Base-by-base conservation (phyloP, 2,329 filamentous ascomycete genomes). In the Apiospora koreana region DNA sequence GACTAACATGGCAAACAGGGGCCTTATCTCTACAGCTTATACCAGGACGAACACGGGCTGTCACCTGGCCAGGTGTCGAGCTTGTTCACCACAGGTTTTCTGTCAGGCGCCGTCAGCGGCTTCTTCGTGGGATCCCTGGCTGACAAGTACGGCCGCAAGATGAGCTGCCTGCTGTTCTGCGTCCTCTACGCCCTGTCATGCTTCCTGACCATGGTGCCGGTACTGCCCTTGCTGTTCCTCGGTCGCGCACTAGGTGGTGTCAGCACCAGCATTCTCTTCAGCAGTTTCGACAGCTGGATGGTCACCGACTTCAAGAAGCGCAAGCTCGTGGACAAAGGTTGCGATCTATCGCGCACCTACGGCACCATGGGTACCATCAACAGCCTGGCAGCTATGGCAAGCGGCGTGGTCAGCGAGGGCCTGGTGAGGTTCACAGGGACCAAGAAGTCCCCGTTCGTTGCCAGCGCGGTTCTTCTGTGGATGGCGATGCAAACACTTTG, bases 281-380 rank as follows among this genome's bases (percentile, higher is more conserved):
- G 83, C 65, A 86, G 86, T 12, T 89, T 90, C 72, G 87, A 90
- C 73, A 85, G 86, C 64, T 90, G 88, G 88, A 85, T 90, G 81
- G 85, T 90, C 38, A 83, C 86, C 65, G 87, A 90, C 74, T 90
- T 83, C n/a, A 78, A 77, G 9, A 80, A 81, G 10, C 77, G 80
- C 9, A 83, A 82, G 50, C 80, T 91, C 41, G 84, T 84, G 69
- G 72, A 75, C 10, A n/a, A 75, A 25, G 77, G 77, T 9, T 79
- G 77, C 50, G 75, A 78, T 48, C 66, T 79, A 25, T 76, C 77
- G 21, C 79, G 80, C 41, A 83, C 90, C 28, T 89, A 88, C 76
- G 86, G 86, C 5, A 79, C 83, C 38, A 85, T 87, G 79, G 84
- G 85, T 4, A 85, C 83, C 2, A 74, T 88, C 70, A 91, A 87